Base-by-base conservation (phyloP, 2,329 filamentous ascomycete species). In the Talaromyces sp. region DNA sequence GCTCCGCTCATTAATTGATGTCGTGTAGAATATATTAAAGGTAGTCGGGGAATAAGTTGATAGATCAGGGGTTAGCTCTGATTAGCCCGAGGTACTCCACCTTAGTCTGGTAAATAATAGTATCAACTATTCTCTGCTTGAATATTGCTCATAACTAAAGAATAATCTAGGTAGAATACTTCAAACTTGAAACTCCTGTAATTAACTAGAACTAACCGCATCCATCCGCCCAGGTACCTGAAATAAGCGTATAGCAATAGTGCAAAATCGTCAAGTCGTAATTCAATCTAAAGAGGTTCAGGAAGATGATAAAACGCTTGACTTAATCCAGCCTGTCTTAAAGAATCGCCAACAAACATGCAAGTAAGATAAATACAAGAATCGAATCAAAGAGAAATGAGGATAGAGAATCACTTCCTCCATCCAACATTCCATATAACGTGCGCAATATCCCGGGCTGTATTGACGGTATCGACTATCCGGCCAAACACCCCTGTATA, bases 381-480 rank as follows among this genome's bases (percentile, higher is more conserved):
- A 53, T 53, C 22, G 33, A 58, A 40, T 39, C 15, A 36, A 13
- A 39, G 6, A 21, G 2, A 15, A 25, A 37, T 21, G n/a, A 17
- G n/a, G 28, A 39, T 33, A 31, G 15, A 57, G 25, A n/a, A 53
- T 78, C 69, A 82, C 63, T 79, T 78, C 61, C 80, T 75, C 84
- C 84, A 86, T 19, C 84, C 84, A 46, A 86, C 84, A 64, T 86
- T 86, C 83, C 84, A 86, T 60, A 86, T 84, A 7, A 86, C 84
- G 69, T 85, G 82, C 6, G 82, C 83, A 63, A 86, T 86, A 64
- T 86, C 84, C 59, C 78, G 77, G 37, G 84, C 83, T 1, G 84
- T 86, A 66, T 86, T 86, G 60, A 86, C 81, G 5, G 89, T 93
- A 75, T 95, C 89, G 70, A 92, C 85, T 52, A 95, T 86, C 66